Evolutionary conservation across 495 filamentous ascomycete species (phyloP).

Genomic region (Aspergillus panamensis): DNA sequence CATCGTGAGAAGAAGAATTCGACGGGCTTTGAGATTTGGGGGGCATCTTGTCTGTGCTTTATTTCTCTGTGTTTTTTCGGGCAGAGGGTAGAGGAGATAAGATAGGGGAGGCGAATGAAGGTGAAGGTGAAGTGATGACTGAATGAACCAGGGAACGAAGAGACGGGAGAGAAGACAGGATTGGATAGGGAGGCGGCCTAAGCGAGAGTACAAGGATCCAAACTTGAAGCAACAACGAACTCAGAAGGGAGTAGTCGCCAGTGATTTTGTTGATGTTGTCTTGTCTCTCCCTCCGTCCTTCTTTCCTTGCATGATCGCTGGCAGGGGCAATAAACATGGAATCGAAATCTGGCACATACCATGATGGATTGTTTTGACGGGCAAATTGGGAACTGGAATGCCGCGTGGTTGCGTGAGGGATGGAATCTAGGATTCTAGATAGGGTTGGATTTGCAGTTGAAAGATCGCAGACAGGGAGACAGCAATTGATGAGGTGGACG

Average conservation of each 20-base stretch:
- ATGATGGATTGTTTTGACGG: not conserved
- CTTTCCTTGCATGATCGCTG: not conserved
- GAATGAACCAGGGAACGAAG: not conserved
- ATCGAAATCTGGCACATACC: not conserved
- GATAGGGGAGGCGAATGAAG: not conserved
- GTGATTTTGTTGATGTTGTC: too few species aligned
- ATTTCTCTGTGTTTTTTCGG: not conserved
- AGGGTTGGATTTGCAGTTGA: too few species aligned
- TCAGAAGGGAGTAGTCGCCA: not conserved
- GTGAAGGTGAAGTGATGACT: not conserved
- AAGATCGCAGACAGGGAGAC: not conserved
- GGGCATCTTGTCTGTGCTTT: not conserved
- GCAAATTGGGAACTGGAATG: not conserved
- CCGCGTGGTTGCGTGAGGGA: constrained; percentile 2
- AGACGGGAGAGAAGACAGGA: not conserved
- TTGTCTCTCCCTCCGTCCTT: not conserved
- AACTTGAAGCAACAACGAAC: too few species aligned
- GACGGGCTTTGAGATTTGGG: constrained; percentile 11
- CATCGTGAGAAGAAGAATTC: constrained; percentile 30
- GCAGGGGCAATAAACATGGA: not conserved
- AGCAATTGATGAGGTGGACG: not conserved
- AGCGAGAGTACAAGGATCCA: too few species aligned
- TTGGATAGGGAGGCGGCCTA: not conserved
- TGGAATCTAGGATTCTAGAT: not conserved
- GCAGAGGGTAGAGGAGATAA: constrained; percentile 5